Evolutionary conservation across 768 basidiomycete species (phyloP).

Genomic region (Tulasnella sp.): DNA sequence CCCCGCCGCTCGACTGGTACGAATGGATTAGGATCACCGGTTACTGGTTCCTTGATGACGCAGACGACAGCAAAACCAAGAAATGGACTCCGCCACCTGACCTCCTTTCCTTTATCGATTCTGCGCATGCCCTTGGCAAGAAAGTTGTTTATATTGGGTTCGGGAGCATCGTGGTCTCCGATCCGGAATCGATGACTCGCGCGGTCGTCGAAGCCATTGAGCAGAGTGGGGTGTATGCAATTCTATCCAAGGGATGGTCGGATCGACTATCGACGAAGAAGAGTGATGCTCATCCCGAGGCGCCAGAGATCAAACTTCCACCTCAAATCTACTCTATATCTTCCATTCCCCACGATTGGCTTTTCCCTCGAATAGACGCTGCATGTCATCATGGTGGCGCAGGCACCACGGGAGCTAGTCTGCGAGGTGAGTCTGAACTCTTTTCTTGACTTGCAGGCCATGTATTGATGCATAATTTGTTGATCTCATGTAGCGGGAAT

Average conservation of each 20-base stretch:
- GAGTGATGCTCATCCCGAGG: conserved; percentile 32
- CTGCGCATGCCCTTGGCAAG: conserved; percentile 61
- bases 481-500: conserved; percentile 88
- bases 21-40: conserved; percentile 96
- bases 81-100: conserved; percentile 79
- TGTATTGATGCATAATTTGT: background rate
- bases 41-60: conserved; percentile 95
- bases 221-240: conserved; percentile 79
- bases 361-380: conserved; percentile 89
- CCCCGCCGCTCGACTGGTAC: conserved; percentile 94
- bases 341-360: conserved; percentile 91
- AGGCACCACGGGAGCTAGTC: conserved; percentile 89
- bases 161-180: conserved; percentile 92
- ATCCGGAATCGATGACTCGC: conserved; percentile 85
- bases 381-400: conserved; percentile 98
- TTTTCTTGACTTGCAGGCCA: conserved; percentile 4
- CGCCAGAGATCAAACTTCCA: conserved; percentile 56
- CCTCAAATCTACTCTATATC: conserved; percentile 73
- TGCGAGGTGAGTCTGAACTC: conserved; percentile 51
- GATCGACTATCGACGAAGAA: conserved; percentile 70
- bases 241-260: conserved; percentile 97
- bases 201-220: conserved; percentile 82
- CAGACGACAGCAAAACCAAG: conserved; percentile 72
- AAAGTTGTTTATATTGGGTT: conserved; percentile 97
- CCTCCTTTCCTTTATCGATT: conserved; percentile 71